Conservation (phyloP, 2,329 filamentous ascomycete species). For the Cladosporium sp. region DNA sequence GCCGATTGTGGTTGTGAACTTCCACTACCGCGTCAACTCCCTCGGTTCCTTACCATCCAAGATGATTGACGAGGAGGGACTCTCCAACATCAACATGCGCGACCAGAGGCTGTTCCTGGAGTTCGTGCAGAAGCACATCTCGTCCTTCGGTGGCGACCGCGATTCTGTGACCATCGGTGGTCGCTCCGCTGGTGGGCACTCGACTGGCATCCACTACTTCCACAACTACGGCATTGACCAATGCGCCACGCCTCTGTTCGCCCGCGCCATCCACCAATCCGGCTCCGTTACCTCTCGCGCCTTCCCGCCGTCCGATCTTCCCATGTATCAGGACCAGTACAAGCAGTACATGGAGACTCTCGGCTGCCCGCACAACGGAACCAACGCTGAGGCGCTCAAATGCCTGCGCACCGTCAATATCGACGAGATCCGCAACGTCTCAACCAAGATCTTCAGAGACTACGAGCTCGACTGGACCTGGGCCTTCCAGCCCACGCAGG, state of each 20-base stretch:
- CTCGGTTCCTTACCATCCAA: constrained; percentile 4
- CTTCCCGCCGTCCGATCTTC: constrained; percentile 36
- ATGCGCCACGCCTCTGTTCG: constrained; percentile 35
- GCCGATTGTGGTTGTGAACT: constrained; percentile 53
- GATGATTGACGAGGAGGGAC: constrained; percentile 36
- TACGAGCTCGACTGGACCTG: constrained; percentile 47
- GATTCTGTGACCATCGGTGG: constrained; percentile 77
- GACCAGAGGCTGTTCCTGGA: constrained; percentile 19
- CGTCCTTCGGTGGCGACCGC: constrained; percentile 64
- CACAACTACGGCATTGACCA: constrained; percentile 55
- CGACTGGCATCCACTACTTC: constrained; percentile 37
- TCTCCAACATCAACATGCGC: constrained; percentile 26
- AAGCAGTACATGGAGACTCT: constrained; percentile 36
- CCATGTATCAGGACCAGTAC: constrained; percentile 44
- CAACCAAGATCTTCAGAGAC: constrained; percentile 40
- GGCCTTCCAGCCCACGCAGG: constrained; percentile 68
- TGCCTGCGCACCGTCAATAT: constrained; percentile 40
- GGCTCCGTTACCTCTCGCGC: constrained; percentile 45
- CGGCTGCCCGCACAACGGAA: constrained; percentile 27
- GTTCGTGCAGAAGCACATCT: constrained; percentile 43
- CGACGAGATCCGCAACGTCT: constrained; percentile 35
- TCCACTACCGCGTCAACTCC: constrained; percentile 55
- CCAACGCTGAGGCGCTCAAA: constrained; percentile 33
- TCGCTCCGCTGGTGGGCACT: constrained; percentile 57
- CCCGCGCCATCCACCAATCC: constrained; percentile 45